phyloP scores from a whole-genome alignment of 306 rosid species.

The Castanea mollissima region DNA sequence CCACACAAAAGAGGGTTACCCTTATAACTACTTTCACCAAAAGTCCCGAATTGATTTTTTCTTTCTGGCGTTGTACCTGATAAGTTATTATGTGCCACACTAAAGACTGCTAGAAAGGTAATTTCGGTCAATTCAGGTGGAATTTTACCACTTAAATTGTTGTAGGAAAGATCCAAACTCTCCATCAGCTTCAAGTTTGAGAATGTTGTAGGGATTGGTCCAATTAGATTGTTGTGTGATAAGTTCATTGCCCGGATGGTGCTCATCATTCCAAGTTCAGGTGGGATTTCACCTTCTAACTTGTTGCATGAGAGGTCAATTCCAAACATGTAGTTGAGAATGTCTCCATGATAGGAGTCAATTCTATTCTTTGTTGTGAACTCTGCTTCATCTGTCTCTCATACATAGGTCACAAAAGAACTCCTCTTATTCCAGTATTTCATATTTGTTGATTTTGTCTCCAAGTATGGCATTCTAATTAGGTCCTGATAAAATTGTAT shows the following conservation, averaged over 20 bases:
- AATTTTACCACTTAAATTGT: background rate
- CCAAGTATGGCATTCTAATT: background rate
- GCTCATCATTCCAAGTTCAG: too few species aligned
- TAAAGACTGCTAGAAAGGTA: background rate
- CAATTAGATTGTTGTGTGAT: background rate
- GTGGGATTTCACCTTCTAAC: too few species aligned
- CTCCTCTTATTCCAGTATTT: background rate
- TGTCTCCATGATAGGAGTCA: too few species aligned
- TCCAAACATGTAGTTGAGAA: too few species aligned
- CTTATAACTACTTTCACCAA: background rate
- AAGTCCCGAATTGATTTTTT: background rate
- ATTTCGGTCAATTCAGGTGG: background rate
- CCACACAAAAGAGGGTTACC: background rate
- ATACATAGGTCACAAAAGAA: too few species aligned
- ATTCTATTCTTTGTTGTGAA: too few species aligned
- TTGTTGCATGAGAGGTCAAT: too few species aligned
- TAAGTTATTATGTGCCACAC: background rate
- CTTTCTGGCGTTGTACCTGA: background rate
- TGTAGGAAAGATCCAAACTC: constrained; percentile 8
- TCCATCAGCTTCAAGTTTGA: background rate
- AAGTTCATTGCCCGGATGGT: too few species aligned
- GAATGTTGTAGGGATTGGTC: background rate
- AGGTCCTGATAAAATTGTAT: fast-evolving
- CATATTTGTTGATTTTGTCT: background rate
- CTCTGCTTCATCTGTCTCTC: too few species aligned